Evolutionary conservation across 140 eudicot genomes (phyloP), one percentile per base, ranked within the genome.

Genomic region (Eryngium alpinum): DNA sequence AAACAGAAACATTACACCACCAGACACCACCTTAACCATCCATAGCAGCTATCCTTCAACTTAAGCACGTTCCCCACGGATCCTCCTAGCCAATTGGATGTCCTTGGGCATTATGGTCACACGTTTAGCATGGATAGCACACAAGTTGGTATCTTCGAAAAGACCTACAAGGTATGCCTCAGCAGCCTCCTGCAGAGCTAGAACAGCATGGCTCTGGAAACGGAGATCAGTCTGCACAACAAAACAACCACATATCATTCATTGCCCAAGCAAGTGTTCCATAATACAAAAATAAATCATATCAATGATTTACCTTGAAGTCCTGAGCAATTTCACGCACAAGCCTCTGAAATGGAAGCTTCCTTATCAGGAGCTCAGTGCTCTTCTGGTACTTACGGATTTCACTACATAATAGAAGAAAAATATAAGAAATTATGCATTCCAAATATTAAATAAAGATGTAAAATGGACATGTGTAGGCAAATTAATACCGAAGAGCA

Each of bases 21-120:
- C 79, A 15, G 6, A 19, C 79, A 22, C 14, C 43, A 43, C 78
- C 78, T 2, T 29, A 59, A 49, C 15, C 12, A 3, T 2, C 28
- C 25, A 28, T 14, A 4, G 9, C 66, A 17, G 24, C 33, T 1
- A 38, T 38, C 46, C 46, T 38, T 38, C 24, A 75, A 19, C 38
- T 82, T 78, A 89, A 83, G 88, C 92, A 74, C 90, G 86, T 77
- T 89, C 92, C 0, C 92, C 92, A 83, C 92, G 85, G 50, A 89
- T 89, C 56, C 92, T 83, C 87, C 92, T 84, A 51, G 92, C 92
- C 11, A 89, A 76, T 77, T 89, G 92, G 79, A 89, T 89, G 50
- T 89, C 90, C 77, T 89, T 89, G 49, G 90, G 92, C 92, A 89
- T 86, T 77, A 89, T 89, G 5, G 92, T 86, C 22, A 89, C 92